Conservation (phyloP, 169 alveolate genomes). For the Theileria equi region DNA sequence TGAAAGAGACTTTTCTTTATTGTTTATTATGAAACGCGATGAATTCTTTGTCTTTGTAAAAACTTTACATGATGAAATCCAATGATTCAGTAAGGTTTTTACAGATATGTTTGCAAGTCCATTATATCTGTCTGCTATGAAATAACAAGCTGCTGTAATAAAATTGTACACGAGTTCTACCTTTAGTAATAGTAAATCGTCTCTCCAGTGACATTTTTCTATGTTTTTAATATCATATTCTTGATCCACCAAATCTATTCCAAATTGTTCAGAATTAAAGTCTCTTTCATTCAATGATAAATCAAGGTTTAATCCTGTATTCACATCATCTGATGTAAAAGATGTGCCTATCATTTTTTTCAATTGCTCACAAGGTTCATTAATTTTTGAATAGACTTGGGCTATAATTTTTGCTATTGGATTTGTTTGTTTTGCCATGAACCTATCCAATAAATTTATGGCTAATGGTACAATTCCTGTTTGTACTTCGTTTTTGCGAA, state of each 20-base stretch:
- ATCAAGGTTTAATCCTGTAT: constrained; percentile 6
- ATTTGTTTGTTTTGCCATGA: constrained; percentile 27
- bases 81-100: constrained; percentile 30
- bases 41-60: constrained; percentile 43
- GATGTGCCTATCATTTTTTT: too few species aligned
- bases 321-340: too few species aligned
- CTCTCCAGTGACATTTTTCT: too few species aligned
- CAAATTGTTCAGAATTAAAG: not conserved
- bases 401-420: constrained; percentile 18
- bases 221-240: too few species aligned
- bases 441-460: constrained; percentile 47
- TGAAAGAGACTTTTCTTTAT: constrained; percentile 9
- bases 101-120: constrained; percentile 48
- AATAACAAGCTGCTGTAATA: constrained; percentile 57
- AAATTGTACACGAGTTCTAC: constrained; percentile 34
- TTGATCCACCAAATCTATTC: not conserved
- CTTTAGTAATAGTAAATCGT: not conserved
- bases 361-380: too few species aligned
- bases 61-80: constrained; percentile 18
- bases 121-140: constrained; percentile 59
- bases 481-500: constrained; percentile 43
- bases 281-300: not conserved
- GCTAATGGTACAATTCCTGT: constrained; percentile 53
- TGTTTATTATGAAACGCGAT: constrained; percentile 15
- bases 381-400: too few species aligned